These are phyloP conservation scores for Botrytis pseudocinerea DNA, from an alignment of 2,329 filamentous ascomycete species.

Conservation along the genomic window DNA sequence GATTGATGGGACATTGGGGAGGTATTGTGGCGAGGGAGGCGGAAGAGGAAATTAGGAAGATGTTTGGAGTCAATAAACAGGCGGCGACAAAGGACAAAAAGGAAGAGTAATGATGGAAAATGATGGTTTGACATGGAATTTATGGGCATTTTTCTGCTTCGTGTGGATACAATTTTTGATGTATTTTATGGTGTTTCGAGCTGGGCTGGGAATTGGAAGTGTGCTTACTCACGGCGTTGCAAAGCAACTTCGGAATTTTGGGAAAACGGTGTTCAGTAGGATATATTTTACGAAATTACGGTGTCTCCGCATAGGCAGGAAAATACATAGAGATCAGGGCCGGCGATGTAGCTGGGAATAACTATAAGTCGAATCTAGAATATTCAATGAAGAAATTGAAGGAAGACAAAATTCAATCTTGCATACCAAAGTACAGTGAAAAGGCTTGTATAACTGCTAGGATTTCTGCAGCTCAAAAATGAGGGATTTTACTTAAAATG, in stretches of 20 bases:
- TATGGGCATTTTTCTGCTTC: background rate
- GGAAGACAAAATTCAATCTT: background rate
- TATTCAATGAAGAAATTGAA: background rate
- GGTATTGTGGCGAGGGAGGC: slow-evolving; percentile 9
- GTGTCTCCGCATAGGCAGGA: background rate
- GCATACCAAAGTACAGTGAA: background rate
- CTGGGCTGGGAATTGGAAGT: background rate
- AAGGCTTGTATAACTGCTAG: background rate
- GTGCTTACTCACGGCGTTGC: background rate
- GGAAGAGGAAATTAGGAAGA: background rate
- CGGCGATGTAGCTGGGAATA: background rate
- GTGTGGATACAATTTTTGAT: background rate
- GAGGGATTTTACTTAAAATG: accelerated
- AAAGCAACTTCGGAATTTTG: background rate
- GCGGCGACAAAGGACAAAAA: background rate
- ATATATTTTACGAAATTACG: background rate
- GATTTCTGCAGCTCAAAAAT: background rate
- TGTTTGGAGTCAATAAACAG: background rate
- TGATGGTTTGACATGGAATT: background rate
- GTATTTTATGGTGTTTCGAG: background rate
- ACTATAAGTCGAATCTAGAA: background rate
- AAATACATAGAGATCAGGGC: background rate
- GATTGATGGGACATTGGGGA: slow-evolving; percentile 7
- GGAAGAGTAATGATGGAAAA: background rate
- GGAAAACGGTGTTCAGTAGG: background rate